phyloP scores from a whole-genome alignment of 1,139 yeast genomes.

The Geotrichum restrictum region DNA sequence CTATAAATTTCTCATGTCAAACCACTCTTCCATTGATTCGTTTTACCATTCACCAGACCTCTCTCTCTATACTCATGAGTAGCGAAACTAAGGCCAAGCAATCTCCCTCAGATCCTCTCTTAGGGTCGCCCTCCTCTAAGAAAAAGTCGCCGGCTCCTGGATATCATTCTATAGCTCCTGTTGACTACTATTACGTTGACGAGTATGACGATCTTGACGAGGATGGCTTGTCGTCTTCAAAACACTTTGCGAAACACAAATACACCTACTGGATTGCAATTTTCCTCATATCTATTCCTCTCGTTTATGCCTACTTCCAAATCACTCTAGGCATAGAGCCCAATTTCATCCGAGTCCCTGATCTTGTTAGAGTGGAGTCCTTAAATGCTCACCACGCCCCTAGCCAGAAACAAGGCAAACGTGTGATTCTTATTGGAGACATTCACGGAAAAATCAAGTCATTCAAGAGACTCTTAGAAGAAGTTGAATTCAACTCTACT shows the following conservation, averaged over 20 bases:
- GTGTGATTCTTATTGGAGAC: conserved; percentile 74
- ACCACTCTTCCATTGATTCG: no score
- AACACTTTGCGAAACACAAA: conserved; percentile 2
- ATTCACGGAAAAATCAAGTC: conserved; percentile 74
- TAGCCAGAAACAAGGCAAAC: not conserved
- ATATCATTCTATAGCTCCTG: not conserved
- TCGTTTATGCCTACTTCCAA: conserved; percentile 12
- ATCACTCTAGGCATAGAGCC: conserved; percentile 15
- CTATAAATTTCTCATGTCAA: no score
- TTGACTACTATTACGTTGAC: conserved; percentile 8
- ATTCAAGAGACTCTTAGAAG: conserved; percentile 49
- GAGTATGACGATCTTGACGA: conserved; percentile 7
- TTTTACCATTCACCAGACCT: no score
- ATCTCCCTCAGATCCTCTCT: not conserved
- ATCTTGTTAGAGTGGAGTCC: conserved; percentile 12
- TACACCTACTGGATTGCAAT: conserved; percentile 6
- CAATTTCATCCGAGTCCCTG: conserved; percentile 11
- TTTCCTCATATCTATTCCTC: not conserved
- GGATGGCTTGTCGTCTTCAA: not conserved
- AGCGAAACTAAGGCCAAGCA: no score
- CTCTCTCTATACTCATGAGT: no score
- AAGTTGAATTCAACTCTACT: conserved; percentile 43
- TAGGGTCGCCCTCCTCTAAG: not conserved
- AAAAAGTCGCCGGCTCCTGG: not conserved
- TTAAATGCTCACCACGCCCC: conserved; percentile 8